phyloP scores from a whole-genome alignment of 352 stramenopile species.

The Phytophthora pistaciae region DNA sequence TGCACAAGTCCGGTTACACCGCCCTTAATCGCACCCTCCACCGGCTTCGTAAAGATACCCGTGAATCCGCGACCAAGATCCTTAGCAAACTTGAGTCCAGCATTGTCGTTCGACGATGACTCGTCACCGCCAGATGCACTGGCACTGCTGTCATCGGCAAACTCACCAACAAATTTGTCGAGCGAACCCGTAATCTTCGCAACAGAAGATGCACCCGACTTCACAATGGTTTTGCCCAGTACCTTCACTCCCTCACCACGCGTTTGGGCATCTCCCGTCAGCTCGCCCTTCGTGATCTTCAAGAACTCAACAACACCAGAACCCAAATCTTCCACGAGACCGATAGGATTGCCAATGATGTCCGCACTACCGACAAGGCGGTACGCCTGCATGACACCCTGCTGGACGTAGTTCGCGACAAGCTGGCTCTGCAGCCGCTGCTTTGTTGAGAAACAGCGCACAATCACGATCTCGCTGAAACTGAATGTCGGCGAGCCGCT shows the following conservation, averaged over 20 bases:
- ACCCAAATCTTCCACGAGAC: slow-evolving; percentile 87
- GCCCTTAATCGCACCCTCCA: slow-evolving; percentile 82
- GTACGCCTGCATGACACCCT: slow-evolving; percentile 87
- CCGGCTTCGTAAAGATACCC: slow-evolving; percentile 89
- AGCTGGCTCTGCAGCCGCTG: slow-evolving; percentile 80
- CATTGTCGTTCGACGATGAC: slow-evolving; percentile 52
- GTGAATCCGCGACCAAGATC: slow-evolving; percentile 87
- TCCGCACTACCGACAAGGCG: slow-evolving; percentile 85
- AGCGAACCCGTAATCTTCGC: slow-evolving; percentile 90
- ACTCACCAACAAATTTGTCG: slow-evolving; percentile 87
- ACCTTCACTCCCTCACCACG: slow-evolving; percentile 89
- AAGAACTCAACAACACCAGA: slow-evolving; percentile 89
- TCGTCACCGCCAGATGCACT: slow-evolving; percentile 29
- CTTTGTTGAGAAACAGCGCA: slow-evolving; percentile 87
- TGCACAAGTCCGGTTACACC: slow-evolving; percentile 82
- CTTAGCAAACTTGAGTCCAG: slow-evolving; percentile 87
- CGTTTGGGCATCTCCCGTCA: slow-evolving; percentile 84
- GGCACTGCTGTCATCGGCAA: slow-evolving; percentile 62
- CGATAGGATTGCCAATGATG: slow-evolving; percentile 89
- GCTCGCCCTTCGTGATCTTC: slow-evolving; percentile 90
- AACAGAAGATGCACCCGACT: slow-evolving; percentile 74
- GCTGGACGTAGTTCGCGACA: slow-evolving; percentile 85
- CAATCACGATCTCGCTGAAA: slow-evolving; percentile 89
- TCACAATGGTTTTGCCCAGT: slow-evolving; percentile 86
- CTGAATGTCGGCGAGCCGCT: slow-evolving; percentile 84